phyloP scores from a whole-genome alignment of 2,329 filamentous ascomycete genomes.

The Lachnellula arida region DNA sequence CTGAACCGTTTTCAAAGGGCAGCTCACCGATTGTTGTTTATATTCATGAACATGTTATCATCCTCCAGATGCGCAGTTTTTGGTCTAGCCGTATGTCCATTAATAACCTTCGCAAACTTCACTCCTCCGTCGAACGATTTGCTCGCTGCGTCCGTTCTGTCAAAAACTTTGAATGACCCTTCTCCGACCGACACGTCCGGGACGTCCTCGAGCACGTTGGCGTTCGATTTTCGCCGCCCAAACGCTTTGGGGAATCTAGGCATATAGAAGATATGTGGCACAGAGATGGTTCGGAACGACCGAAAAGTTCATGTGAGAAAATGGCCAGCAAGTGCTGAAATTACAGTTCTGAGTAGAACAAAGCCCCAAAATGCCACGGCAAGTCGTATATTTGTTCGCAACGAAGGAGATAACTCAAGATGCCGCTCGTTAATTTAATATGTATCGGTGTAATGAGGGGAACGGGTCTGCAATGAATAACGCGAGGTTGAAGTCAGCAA shows the following conservation, averaged over 20 bases:
- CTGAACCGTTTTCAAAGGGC: not conserved
- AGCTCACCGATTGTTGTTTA: conserved; percentile 33
- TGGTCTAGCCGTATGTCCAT: conserved; percentile 13
- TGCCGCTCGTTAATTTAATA: conserved; percentile 6
- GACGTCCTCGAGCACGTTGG: conserved; percentile 27
- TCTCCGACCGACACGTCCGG: conserved; percentile 20
- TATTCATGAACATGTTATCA: conserved; percentile 32
- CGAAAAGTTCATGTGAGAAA: conserved; percentile 6
- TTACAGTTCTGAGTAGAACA: not conserved
- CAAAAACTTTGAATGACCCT: conserved; percentile 33
- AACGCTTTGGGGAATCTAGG: conserved; percentile 33
- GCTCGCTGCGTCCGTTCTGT: conserved; percentile 23
- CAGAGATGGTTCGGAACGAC: conserved; percentile 4
- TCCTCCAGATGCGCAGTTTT: conserved; percentile 26
- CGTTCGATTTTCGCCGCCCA: conserved; percentile 32
- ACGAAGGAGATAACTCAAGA: conserved; percentile 8
- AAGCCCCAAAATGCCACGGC: not conserved
- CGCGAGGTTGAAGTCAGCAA: conserved; percentile 23
- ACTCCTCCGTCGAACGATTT: conserved; percentile 31
- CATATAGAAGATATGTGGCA: conserved; percentile 28
- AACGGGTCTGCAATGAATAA: conserved; percentile 22
- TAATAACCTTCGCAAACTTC: conserved; percentile 23
- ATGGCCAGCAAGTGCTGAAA: conserved; percentile 1
- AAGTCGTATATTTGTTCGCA: conserved; percentile 8
- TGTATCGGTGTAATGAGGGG: conserved; percentile 20